Evolutionary conservation across 2,329 filamentous ascomycete species (phyloP).

Genomic region (Sporothrix euskadiensis): DNA sequence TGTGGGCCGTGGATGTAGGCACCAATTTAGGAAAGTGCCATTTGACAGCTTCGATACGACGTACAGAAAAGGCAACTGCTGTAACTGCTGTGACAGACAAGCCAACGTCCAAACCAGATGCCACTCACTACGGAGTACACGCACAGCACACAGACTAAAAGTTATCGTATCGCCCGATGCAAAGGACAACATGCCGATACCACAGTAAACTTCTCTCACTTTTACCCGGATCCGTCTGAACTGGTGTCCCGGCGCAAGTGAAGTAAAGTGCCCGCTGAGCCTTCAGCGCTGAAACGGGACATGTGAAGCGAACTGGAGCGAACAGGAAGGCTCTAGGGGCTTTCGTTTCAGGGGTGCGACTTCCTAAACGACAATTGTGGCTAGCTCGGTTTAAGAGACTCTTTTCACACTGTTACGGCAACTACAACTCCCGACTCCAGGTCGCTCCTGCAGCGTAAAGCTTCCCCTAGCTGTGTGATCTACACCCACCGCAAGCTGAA

Average conservation of each 20-base stretch:
- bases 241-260: neutral
- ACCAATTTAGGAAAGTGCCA: constrained; percentile 5
- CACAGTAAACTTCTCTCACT: neutral
- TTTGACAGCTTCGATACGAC: neutral
- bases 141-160: neutral
- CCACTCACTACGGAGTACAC: neutral
- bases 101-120: neutral
- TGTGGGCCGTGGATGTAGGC: neutral
- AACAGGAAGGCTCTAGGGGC: constrained; percentile 11
- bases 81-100: neutral
- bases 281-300: neutral
- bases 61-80: neutral
- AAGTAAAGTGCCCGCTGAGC: neutral
- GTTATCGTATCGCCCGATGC: neutral
- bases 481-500: neutral
- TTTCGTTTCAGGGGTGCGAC: constrained; percentile 18
- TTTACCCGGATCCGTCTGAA: neutral
- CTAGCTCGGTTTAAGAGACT: neutral
- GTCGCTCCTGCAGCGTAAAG: constrained; percentile 12
- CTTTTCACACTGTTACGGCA: neutral
- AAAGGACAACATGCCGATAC: neutral
- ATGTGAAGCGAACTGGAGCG: neutral
- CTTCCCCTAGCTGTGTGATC: constrained; percentile 20
- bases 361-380: neutral
- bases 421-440: neutral